Evolutionary conservation across 2,329 filamentous ascomycete species (phyloP), one percentile per base, ranked within the genome.

Genomic region (Laburnicola sp.): DNA sequence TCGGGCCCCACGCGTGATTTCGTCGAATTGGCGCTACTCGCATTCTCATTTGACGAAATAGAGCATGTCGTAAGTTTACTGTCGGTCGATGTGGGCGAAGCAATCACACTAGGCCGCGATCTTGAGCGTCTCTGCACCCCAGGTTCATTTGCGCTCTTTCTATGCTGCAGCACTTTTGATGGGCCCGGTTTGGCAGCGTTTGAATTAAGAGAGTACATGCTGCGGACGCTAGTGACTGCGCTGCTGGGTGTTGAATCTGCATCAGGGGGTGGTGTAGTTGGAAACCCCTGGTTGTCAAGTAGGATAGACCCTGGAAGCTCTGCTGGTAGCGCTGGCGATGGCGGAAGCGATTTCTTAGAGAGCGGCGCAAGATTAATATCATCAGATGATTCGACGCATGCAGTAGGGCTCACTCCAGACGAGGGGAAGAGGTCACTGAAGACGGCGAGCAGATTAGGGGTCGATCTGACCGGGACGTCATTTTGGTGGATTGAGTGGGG

Each of bases 341-440:
- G 65, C 30, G 75, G 73, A 11, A 72, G 63, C 31, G 74, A 76
- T 23, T 62, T 53, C 9, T 75, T 75, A 54, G 74, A 70, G 44
- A 74, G 73, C 53, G 74, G 63, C 45, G 66, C 63, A 32, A 69
- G 68, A 45, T 69, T 58, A 45, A 72, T 65, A 53, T 70, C 70
- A 60, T 73, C 54, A 28, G 62, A 47, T 11, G 50, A 58, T 66
- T 61, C 58, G 55, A 66, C 52, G 54, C 60, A 65, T 37, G 63
- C 48, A 51, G 63, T 64, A 35, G 64, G 61, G 50, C 65, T 68
- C 38, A 72, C 55, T 28, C 63, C 65, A 45, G 75, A 74, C 16
- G 74, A 76, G 34, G 70, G 70, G 25, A 77, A 64, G 62, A 75
- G 72, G 48, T 75, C 75, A 62, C 74, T 76, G 58, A 76, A 70